Base-by-base conservation (phyloP, 257 asterid genomes). In the Craterostigma plantagineum region DNA sequence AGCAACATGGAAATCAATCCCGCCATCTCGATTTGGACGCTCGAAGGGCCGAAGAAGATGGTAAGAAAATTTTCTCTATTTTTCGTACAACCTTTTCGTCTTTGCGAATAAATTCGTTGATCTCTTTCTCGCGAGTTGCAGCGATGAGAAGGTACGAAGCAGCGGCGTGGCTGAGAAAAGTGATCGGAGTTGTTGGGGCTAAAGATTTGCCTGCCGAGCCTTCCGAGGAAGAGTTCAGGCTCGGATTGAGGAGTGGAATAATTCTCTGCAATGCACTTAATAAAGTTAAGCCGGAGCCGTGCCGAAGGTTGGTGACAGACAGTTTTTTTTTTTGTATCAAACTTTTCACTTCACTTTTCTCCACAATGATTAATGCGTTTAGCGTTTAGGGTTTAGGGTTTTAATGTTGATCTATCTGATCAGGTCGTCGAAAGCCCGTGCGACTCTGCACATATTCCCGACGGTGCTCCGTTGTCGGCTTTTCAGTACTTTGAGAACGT, bases 171-270 rank as follows among this genome's bases (percentile, higher is more conserved):
- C 62, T 90, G 54, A 79, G 95, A 45, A 76, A 79, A 60, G 60
- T 72, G 66, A 67, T 79, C 15, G 98, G 98, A 63, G 91, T 82
- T n/a, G 90, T 79, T 23, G 91, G 81, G 1, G 92, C 94, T 4
- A 90, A 68, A 61, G 86, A 77, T 74, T 72, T 90, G 61, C 98
- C 98, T 0, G 79, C 95, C 0, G 98, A 90, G 63, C 98, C 98
- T 49, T 79, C 93, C 4, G 98, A 90, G 66, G 98, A 79, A 49
- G 98, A 83, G 48, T 79, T 83, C 48, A 69, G 92, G 59, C 66
- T 72, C 50, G 95, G 94, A 23, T 66, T 90, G 47, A 75, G 95
- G 62, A 90, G 95, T 58, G 98, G 98, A 16, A 82, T 90, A 45
- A 77, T 90, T 44, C 91, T 90, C 12, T 90, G 98, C 72, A 79